These are phyloP conservation scores for Coprinopsis strossmayeri DNA, from an alignment of 768 basidiomycete genomes.

Conservation along the genomic window DNA sequence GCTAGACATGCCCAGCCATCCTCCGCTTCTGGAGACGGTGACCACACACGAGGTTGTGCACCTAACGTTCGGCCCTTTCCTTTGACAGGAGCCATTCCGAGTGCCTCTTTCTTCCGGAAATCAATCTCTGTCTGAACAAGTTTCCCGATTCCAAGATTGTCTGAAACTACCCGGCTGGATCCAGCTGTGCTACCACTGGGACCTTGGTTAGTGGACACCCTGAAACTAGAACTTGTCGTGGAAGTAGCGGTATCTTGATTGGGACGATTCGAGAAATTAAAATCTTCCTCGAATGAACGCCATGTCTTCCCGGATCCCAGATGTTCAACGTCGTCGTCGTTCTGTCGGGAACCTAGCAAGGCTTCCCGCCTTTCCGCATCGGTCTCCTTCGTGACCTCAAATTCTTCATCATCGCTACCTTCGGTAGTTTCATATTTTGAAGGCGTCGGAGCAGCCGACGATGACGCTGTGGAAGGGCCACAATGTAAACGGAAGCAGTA, in stretches of 20 bases:
- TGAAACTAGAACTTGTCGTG: too few species aligned
- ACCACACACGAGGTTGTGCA: background rate
- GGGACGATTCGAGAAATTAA: constrained; percentile 28
- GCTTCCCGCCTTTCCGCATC: constrained; percentile 44
- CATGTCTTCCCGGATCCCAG: constrained; percentile 33
- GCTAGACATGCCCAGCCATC: constrained; percentile 46
- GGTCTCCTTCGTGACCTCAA: constrained; percentile 33
- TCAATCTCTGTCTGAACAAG: constrained; percentile 37
- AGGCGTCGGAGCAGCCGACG: constrained; percentile 1
- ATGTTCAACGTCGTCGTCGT: constrained; percentile 32
- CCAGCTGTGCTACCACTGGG: too few species aligned
- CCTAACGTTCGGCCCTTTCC: constrained; percentile 21
- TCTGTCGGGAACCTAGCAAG: constrained; percentile 40
- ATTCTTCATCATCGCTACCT: constrained; percentile 24
- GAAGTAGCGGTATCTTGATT: background rate
- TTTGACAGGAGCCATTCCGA: constrained; percentile 33
- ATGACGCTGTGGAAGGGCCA: too few species aligned
- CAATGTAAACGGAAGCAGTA: too few species aligned
- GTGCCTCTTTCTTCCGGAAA: constrained; percentile 35
- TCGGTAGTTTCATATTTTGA: constrained; percentile 5
- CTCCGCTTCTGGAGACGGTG: background rate
- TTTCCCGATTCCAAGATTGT: constrained; percentile 20
- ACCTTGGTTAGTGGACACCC: too few species aligned
- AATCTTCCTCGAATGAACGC: constrained; percentile 44
- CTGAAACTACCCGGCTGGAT: too few species aligned